Conservation (phyloP, 1,284 basidiomycete genomes). For the Apiotrichum gamsii region DNA sequence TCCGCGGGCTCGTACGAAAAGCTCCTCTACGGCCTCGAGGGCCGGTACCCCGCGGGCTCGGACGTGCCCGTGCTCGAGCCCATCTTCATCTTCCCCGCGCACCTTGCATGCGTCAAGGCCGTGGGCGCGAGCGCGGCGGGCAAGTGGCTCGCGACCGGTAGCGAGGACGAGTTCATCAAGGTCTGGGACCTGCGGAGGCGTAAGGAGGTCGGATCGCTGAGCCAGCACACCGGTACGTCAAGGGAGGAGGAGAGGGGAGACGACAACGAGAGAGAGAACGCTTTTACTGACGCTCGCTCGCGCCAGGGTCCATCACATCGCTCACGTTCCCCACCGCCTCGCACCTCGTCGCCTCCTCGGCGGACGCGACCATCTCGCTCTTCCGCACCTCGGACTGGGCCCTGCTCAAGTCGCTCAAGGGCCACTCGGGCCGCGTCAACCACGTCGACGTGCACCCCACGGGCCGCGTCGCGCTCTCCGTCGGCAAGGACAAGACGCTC, state of each 20-base stretch:
- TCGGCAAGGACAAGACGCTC: constrained; percentile 81
- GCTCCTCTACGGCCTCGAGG: constrained; percentile 83
- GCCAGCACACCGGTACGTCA: constrained; percentile 78
- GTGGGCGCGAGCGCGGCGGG: constrained; percentile 82
- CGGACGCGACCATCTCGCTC: constrained; percentile 80
- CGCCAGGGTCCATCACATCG: constrained; percentile 78
- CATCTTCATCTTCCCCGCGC: constrained; percentile 92
- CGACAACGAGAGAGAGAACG: background rate
- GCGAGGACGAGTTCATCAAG: constrained; percentile 90
- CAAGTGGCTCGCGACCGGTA: constrained; percentile 93
- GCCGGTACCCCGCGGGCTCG: constrained; percentile 45
- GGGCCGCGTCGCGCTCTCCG: constrained; percentile 81
- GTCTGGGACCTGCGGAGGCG: constrained; percentile 89
- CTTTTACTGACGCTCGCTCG: constrained; percentile 1
- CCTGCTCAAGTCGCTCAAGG: constrained; percentile 77
- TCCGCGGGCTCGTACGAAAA: constrained; percentile 93
- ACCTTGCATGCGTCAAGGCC: constrained; percentile 84
- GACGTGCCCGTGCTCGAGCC: constrained; percentile 56
- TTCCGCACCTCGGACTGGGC: constrained; percentile 92
- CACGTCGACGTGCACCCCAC: constrained; percentile 84
- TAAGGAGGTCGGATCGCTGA: constrained; percentile 87
- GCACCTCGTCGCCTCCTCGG: constrained; percentile 81
- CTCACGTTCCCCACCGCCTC: constrained; percentile 81
- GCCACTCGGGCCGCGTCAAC: constrained; percentile 89
- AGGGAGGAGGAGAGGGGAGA: no score